Evolutionary conservation across 2,329 filamentous ascomycete genomes (phyloP).

Genomic region (Coniella vitis): DNA sequence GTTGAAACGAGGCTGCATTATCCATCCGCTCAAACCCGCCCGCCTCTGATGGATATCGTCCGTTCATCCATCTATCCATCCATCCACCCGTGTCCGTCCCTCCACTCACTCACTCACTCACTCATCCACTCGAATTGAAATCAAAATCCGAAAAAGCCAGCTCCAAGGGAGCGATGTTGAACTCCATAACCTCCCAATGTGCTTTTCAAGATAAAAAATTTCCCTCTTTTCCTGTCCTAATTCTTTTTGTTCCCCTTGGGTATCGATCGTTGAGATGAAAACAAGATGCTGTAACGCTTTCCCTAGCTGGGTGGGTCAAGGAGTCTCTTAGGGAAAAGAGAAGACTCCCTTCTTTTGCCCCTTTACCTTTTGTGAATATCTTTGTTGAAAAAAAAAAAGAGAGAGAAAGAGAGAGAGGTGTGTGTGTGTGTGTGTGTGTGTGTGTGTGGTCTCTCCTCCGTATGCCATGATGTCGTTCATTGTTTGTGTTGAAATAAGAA

Average conservation of each 20-base stretch:
- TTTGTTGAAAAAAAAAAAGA: constrained; percentile 2
- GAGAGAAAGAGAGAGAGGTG: not conserved
- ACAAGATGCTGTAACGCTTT: constrained; percentile 19
- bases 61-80: too few species aligned
- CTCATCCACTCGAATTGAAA: too few species aligned
- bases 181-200: constrained; percentile 14
- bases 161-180: constrained; percentile 12
- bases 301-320: not conserved
- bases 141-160: constrained; percentile 22
- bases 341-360: not conserved
- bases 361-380: too few species aligned
- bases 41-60: too few species aligned
- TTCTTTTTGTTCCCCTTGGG: constrained; percentile 1
- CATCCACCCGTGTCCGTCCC: too few species aligned
- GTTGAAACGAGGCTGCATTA: too few species aligned
- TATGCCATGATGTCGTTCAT: not conserved
- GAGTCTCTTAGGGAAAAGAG: not conserved
- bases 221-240: constrained; percentile 20
- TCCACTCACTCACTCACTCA: too few species aligned
- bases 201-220: too few species aligned
- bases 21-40: too few species aligned
- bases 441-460: not conserved
- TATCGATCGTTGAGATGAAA: constrained; percentile 19
- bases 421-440: not conserved
- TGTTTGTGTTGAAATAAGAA: constrained; percentile 27